Percentiles rank a stretch among this genome's conserved stretches.
These are phyloP conservation scores for Naganishia friedmannii DNA, from an alignment of 768 basidiomycete species.

Conservation along the genomic window DNA sequence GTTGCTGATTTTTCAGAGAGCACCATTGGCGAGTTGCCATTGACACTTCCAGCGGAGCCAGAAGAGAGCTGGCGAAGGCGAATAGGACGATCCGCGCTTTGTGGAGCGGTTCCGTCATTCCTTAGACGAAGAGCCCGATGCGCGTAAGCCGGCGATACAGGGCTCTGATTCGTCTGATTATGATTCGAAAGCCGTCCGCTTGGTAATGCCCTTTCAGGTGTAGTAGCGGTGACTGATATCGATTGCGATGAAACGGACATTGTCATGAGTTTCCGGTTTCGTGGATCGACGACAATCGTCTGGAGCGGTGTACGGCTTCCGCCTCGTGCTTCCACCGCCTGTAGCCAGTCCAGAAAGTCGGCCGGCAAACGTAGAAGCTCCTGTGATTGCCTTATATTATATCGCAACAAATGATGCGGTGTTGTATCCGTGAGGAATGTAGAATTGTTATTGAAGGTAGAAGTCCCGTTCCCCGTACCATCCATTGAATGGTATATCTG, in stretches of 20 bases:
- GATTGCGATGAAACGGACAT: background rate
- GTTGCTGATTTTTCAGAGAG: background rate
- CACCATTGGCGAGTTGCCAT: background rate
- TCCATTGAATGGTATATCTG: background rate
- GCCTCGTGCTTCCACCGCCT: background rate
- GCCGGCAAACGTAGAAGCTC: constrained; percentile 39
- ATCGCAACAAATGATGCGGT: constrained; percentile 43
- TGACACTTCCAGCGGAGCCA: background rate
- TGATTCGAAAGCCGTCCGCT: background rate
- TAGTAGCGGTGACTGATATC: background rate
- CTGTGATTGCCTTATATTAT: constrained; percentile 31
- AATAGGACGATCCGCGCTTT: background rate
- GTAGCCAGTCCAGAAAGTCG: constrained; percentile 49
- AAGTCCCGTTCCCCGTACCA: too few relatives aligned
- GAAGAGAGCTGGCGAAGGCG: constrained; percentile 8
- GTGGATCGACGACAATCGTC: background rate
- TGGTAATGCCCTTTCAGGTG: background rate
- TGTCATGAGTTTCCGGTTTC: background rate
- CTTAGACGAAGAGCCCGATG: constrained; percentile 6
- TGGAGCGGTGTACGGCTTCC: background rate
- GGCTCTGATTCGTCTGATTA: constrained; percentile 1
- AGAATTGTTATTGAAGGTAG: background rate
- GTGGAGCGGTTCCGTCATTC: background rate
- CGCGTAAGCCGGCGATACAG: constrained; percentile 3
- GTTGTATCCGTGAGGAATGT: constrained; percentile 39